phyloP scores from a whole-genome alignment of 225 moss, liverwort and hornwort species.

The Physcomitrium patens region DNA sequence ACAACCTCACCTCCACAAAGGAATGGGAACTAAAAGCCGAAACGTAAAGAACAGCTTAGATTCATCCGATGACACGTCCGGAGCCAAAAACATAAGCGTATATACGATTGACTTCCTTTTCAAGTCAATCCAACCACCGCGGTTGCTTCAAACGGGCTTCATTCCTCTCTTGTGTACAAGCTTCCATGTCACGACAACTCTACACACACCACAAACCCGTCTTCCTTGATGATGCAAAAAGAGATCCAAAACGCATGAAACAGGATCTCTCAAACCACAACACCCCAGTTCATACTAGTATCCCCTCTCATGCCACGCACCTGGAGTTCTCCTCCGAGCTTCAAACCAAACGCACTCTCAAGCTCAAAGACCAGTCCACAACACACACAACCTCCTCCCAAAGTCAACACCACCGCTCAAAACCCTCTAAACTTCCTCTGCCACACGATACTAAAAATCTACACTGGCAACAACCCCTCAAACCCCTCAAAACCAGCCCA shows the following conservation, averaged over 20 bases:
- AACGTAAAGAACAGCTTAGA: no score
- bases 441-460: not conserved
- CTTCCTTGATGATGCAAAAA: not conserved
- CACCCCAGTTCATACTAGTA: not conserved
- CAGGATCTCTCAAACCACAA: not conserved
- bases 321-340: no score
- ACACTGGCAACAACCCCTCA: not conserved
- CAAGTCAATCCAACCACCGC: not conserved
- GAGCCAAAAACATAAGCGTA: no score
- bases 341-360: no score
- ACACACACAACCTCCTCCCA: not conserved
- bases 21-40: not conserved
- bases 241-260: not conserved
- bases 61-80: no score
- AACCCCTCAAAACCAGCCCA: slow-evolving; percentile 1
- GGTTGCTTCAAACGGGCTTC: not conserved
- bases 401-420: not conserved
- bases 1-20: not conserved
- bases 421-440: slow-evolving; percentile 15
- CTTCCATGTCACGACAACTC: not conserved
- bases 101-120: no score
- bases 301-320: not conserved
- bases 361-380: no score
- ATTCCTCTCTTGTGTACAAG: not conserved
- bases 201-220: not conserved